phyloP scores from a whole-genome alignment of 495 filamentous ascomycete species.

The Neurospora terricola region DNA sequence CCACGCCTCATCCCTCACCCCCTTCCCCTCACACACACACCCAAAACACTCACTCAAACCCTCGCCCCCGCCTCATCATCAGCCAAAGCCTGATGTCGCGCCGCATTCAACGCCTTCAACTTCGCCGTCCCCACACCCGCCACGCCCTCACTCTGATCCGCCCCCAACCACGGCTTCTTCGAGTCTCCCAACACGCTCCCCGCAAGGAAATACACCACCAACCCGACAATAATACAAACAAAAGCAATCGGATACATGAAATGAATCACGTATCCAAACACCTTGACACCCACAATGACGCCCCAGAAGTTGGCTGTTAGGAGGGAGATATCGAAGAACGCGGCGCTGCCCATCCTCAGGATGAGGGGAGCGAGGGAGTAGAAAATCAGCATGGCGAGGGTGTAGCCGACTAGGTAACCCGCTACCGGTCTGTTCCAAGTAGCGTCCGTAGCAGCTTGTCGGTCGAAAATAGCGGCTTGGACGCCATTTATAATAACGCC shows the following conservation, averaged over 20 bases:
- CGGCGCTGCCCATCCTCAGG: slow-evolving; percentile 77
- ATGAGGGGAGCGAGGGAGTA: slow-evolving; percentile 81
- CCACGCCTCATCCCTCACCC: not conserved
- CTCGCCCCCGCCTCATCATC: not conserved
- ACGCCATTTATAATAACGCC: slow-evolving; percentile 85
- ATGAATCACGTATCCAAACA: slow-evolving; percentile 73
- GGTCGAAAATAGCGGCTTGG: slow-evolving; percentile 86
- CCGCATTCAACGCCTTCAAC: slow-evolving; percentile 57
- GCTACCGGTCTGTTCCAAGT: slow-evolving; percentile 58
- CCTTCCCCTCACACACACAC: not conserved
- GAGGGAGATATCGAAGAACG: slow-evolving; percentile 93
- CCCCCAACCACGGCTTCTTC: slow-evolving; percentile 89
- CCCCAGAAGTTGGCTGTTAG: slow-evolving; percentile 97
- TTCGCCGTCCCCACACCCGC: slow-evolving; percentile 82
- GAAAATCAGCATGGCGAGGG: slow-evolving; percentile 69
- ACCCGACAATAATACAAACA: slow-evolving; percentile 74
- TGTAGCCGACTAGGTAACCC: slow-evolving; percentile 82
- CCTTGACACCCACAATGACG: slow-evolving; percentile 75
- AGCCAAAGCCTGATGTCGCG: slow-evolving; percentile 23
- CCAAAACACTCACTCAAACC: not conserved
- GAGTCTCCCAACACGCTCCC: slow-evolving; percentile 74
- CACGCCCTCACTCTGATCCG: slow-evolving; percentile 71
- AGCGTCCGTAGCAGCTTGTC: slow-evolving; percentile 54
- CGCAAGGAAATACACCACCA: slow-evolving; percentile 73
- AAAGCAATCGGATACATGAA: slow-evolving; percentile 95